phyloP scores from a whole-genome alignment of 2,329 filamentous ascomycete genomes.

The Colletotrichum lupini region DNA sequence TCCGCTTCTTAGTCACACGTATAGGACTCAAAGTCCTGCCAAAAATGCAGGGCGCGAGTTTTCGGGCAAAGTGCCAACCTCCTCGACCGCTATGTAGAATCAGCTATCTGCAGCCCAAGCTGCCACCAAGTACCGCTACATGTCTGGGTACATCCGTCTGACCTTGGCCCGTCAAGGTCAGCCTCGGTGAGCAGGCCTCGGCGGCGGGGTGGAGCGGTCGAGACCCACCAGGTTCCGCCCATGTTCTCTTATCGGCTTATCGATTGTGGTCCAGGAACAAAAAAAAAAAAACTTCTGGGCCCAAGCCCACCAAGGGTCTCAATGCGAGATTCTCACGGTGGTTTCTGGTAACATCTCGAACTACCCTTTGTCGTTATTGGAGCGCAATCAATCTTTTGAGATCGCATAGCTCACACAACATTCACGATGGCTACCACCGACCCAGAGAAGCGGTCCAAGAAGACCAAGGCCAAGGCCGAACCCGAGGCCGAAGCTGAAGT shows the following conservation, averaged over 20 bases:
- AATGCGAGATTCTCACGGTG: conserved; percentile 6
- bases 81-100: conserved; percentile 12
- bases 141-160: not conserved
- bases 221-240: not conserved
- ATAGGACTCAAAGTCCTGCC: not conserved
- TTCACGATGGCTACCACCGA: conserved; percentile 19
- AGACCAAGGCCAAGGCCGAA: not conserved
- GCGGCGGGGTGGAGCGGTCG: not conserved
- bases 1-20: not conserved
- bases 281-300: conserved; percentile 32
- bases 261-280: conserved; percentile 13
- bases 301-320: conserved; percentile 9
- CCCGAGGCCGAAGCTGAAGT: not conserved
- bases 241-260: conserved; percentile 26
- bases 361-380: not conserved
- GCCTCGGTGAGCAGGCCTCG: conserved; percentile 6
- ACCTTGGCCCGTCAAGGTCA: not conserved
- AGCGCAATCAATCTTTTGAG: not conserved
- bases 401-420: not conserved
- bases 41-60: conserved; percentile 16
- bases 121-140: not conserved
- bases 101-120: conserved; percentile 20
- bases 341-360: conserved; percentile 2
- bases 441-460: conserved; percentile 12
- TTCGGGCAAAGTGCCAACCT: conserved; percentile 13